Percentiles rank a stretch among this genome's conserved stretches.
These are phyloP conservation scores for Abelmoschus esculentus DNA, from an alignment of 345 rosid genomes.

Conservation along the genomic window DNA sequence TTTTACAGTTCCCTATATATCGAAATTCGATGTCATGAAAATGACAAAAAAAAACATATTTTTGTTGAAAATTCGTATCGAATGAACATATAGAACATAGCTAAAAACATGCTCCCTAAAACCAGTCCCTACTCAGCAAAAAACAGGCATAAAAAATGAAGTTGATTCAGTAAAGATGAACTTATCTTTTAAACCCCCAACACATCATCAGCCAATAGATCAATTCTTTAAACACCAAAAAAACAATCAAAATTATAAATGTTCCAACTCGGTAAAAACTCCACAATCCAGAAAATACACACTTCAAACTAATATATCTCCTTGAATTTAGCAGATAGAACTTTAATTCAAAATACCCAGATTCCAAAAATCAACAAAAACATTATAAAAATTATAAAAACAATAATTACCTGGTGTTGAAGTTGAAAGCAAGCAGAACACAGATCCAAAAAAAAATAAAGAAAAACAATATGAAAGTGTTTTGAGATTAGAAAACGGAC, in stretches of 20 bases:
- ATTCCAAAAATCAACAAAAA: constrained; percentile 8
- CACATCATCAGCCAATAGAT: constrained; percentile 23
- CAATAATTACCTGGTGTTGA: constrained; percentile 25
- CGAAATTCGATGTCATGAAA: constrained; percentile 3
- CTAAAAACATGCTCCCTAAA: constrained; percentile 15
- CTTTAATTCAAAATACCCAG: constrained; percentile 10
- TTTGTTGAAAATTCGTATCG: constrained; percentile 3
- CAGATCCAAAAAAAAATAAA: constrained; percentile 45
- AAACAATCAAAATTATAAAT: background rate
- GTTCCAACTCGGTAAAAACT: constrained; percentile 4
- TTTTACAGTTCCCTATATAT: constrained; percentile 15
- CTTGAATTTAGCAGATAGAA: constrained; percentile 14
- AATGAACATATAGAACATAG: background rate
- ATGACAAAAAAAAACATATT: constrained; percentile 1
- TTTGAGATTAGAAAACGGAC: constrained; percentile 15
- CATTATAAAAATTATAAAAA: background rate
- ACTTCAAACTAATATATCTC: background rate
- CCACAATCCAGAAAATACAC: constrained; percentile 1
- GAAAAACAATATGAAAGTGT: constrained; percentile 2
- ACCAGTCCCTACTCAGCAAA: background rate
- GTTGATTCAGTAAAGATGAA: constrained; percentile 19
- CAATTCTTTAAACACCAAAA: constrained; percentile 12
- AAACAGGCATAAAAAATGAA: constrained; percentile 6
- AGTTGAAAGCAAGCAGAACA: constrained; percentile 16
- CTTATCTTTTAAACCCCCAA: constrained; percentile 2